phyloP scores from a whole-genome alignment of 495 filamentous ascomycete species.

The Lasiosphaeris hirsuta region DNA sequence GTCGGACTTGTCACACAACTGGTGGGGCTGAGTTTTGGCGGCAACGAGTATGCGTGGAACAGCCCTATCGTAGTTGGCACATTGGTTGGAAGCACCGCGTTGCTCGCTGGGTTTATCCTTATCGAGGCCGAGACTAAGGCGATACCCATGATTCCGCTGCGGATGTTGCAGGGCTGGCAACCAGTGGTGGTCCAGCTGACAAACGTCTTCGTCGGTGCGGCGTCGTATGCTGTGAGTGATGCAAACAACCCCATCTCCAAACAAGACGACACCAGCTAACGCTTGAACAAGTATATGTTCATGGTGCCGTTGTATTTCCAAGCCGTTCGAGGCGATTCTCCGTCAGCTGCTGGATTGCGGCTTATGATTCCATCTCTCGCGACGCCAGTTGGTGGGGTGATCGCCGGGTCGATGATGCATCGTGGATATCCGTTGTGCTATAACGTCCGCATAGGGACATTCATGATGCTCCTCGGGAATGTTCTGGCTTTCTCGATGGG shows the following conservation, averaged over 20 bases:
- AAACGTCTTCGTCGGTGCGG: conserved; percentile 61
- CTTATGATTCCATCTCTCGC: conserved; percentile 60
- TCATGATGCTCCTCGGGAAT: conserved; percentile 60
- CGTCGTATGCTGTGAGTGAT: conserved; percentile 56
- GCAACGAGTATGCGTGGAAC: conserved; percentile 59
- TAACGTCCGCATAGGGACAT: conserved; percentile 54
- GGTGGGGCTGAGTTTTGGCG: conserved; percentile 56
- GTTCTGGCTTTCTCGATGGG: conserved; percentile 50
- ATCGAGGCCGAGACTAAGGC: conserved; percentile 58
- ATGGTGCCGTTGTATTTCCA: conserved; percentile 64
- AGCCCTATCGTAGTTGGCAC: conserved; percentile 50
- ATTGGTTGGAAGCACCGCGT: conserved; percentile 47
- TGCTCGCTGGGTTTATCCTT: conserved; percentile 50
- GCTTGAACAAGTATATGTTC: conserved; percentile 56
- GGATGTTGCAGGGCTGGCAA: conserved; percentile 53
- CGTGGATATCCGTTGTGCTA: conserved; percentile 55
- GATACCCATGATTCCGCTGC: conserved; percentile 59
- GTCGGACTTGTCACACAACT: conserved; percentile 55
- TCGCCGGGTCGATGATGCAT: conserved; percentile 61
- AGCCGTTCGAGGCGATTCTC: conserved; percentile 58
- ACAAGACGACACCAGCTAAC: neutral
- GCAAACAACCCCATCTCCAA: neutral
- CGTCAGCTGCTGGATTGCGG: conserved; percentile 55
- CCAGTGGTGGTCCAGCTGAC: conserved; percentile 54
- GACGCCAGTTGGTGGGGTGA: conserved; percentile 57